Base-by-base conservation (phyloP, 768 basidiomycete genomes). In the Pleurotus djamor region DNA sequence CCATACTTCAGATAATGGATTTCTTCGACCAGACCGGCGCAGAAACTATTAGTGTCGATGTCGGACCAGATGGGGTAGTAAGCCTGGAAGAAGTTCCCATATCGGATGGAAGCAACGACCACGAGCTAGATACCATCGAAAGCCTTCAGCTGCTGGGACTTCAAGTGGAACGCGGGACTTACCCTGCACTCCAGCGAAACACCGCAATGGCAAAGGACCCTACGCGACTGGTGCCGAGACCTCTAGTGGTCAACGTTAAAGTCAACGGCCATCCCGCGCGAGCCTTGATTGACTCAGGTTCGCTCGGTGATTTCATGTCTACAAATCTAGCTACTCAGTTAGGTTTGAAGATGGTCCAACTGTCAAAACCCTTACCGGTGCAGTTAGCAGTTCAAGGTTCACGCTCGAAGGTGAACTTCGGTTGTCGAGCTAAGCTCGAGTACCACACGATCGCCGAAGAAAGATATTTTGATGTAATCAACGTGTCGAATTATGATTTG, bases 341-440 rank as follows among this genome's bases (percentile, higher is more conserved):
- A 4, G 64, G 64, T 12, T 32, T 71, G 2, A 54, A 62, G 33
- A 41, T 36, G 0, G 58, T 62, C 9, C 45, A 60, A 41, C 60
- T 75, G 0, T 62, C 32, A 6, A 74, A 73, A 52, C 74, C 72
- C 1, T 35, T 75, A n/a, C 55, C 67, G 3, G 58, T 74, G 0
- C 68, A 72, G 13, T 58, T 77, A 9, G 74, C 72, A 0, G 68
- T 67, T 0, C 60, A 63, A 2, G 76, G 74, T 0, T 75, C 72
- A 0, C 58, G 65, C 0, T 61, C 69, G 2, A 67, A 70, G 37
- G 63, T 76, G 1, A 72, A 68, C 47, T 60, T 44, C 12, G 57
- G 66, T 2, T 57, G 61, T 10, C 54, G 35, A 2, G 71, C 61
- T 0, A 9, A 64, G 4, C 21, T 75, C 48, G 33, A 45, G 9